phyloP scores from a whole-genome alignment of 2,329 filamentous ascomycete genomes.

The Penicillium brasilianum region DNA sequence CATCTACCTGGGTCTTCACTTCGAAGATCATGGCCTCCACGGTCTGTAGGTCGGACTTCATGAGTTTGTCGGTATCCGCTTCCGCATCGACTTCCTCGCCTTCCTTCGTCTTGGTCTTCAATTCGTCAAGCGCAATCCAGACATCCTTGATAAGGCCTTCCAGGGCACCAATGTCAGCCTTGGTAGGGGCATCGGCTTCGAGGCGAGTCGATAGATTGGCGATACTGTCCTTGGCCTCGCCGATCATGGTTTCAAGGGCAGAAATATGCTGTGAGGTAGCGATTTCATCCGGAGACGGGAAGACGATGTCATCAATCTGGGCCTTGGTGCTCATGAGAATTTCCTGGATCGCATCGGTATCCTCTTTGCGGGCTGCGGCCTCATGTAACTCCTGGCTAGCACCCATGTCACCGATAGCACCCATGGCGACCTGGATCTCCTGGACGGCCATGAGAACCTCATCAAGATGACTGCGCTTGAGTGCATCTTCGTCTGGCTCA shows the following conservation, averaged over 20 bases:
- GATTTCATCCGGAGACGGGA: constrained; percentile 68
- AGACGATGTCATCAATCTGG: constrained; percentile 77
- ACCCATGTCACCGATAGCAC: constrained; percentile 59
- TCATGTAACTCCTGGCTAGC: constrained; percentile 51
- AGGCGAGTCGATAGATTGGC: constrained; percentile 69
- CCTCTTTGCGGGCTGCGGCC: constrained; percentile 73
- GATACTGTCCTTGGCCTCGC: constrained; percentile 76
- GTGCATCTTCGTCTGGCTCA: constrained; percentile 46
- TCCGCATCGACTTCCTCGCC: constrained; percentile 53
- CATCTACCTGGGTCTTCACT: constrained; percentile 77
- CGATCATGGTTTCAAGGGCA: constrained; percentile 68
- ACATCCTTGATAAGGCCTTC: constrained; percentile 81
- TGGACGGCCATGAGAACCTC: constrained; percentile 51
- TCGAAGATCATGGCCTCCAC: constrained; percentile 83
- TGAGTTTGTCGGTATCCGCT: constrained; percentile 62
- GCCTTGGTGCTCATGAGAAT: constrained; percentile 88
- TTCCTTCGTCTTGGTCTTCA: constrained; percentile 50
- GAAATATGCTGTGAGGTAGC: constrained; percentile 68
- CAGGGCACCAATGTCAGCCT: constrained; percentile 77
- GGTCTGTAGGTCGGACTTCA: constrained; percentile 80
- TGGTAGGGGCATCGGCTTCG: constrained; percentile 71
- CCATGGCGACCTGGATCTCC: constrained; percentile 65
- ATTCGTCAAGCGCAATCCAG: constrained; percentile 75
- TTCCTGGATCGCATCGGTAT: constrained; percentile 88
- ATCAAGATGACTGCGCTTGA: constrained; percentile 55